Evolutionary conservation across 352 stramenopile species (phyloP), one percentile per base, ranked within the genome.

Genomic region (Globisporangium parvum): DNA sequence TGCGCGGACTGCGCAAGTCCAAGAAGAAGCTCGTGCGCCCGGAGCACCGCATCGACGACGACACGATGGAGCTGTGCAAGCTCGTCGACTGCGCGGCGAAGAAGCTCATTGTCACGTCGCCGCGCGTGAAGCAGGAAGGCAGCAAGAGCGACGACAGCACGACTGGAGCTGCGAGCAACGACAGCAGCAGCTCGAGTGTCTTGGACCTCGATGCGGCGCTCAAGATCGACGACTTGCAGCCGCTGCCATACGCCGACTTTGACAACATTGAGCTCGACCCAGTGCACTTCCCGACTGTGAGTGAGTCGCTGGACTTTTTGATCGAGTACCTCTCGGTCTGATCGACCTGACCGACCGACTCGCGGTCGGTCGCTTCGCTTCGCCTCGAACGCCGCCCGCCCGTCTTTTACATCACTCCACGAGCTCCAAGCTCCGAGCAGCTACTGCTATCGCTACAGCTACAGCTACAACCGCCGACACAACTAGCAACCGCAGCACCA

Each of bases 1-100:
- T 84, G 49, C 78, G 78, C 21, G 78, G 78, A 8, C 65, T 88
- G 17, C 75, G 75, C 58, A 89, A 89, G 57, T 80, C 67, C 9
- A 89, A 89, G 66, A 82, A 81, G 60, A 84, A 85, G 63, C 66
- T 83, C 11, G 73, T 80, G 49, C 73, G 73, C 11, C 70, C 73
- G 5, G 74, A 81, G 52, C 71, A 83, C 49, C 71, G 75, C 41
- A 82, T 81, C 50, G 70, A 83, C 39, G 76, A 85, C 47, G 74
- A 82, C 55, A 80, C 69, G 9, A 78, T 82, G 67, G 65, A 80
- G 63, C 59, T 79, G 20, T 82, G 72, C 63, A 82, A 82, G 59
- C 51, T 82, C 47, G 70, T 82, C 26, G 72, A 79, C 59, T 75
- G 63, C 53, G 67, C 72, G 1, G 68, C 67, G 3, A 61, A 79